phyloP scores from a whole-genome alignment of 352 stramenopile genomes.

The Blastocystis sp. region DNA sequence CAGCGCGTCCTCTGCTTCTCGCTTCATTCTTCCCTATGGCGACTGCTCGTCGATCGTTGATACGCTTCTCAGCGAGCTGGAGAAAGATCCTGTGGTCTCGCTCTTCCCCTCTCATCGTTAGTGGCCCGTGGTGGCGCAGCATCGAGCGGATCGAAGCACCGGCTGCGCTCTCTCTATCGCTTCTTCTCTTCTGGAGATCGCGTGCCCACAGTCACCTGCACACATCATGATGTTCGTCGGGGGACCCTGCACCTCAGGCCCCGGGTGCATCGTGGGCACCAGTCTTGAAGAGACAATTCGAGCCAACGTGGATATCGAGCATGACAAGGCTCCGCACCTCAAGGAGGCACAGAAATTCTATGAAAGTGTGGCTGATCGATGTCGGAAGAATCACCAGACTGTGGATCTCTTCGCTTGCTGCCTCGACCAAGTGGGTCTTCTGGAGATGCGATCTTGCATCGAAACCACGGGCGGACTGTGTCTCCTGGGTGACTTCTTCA shows the following conservation, averaged over 20 bases:
- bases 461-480: constrained; percentile 87
- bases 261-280: constrained; percentile 86
- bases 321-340: constrained; percentile 80
- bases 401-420: constrained; percentile 98
- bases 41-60: constrained; percentile 93
- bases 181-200: constrained; percentile 88
- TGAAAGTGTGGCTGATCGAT: constrained; percentile 83
- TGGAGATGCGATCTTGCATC: constrained; percentile 95
- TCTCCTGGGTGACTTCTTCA: constrained; percentile 93
- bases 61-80: constrained; percentile 92
- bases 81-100: constrained; percentile 77
- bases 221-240: constrained; percentile 97
- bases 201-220: constrained; percentile 82
- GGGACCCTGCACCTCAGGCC: constrained; percentile 88
- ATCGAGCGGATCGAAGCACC: constrained; percentile 87
- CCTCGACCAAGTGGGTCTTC: constrained; percentile 89
- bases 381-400: constrained; percentile 82
- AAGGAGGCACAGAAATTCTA: constrained; percentile 91
- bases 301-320: constrained; percentile 68
- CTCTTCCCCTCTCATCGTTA: background rate
- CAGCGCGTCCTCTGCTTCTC: constrained; percentile 63
- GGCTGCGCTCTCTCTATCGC: constrained; percentile 89
- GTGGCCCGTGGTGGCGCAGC: constrained; percentile 89
- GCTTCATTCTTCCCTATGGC: constrained; percentile 90
- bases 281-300: constrained; percentile 93